phyloP scores from a whole-genome alignment of 441 rosid genomes.

The Mallotus japonicus region DNA sequence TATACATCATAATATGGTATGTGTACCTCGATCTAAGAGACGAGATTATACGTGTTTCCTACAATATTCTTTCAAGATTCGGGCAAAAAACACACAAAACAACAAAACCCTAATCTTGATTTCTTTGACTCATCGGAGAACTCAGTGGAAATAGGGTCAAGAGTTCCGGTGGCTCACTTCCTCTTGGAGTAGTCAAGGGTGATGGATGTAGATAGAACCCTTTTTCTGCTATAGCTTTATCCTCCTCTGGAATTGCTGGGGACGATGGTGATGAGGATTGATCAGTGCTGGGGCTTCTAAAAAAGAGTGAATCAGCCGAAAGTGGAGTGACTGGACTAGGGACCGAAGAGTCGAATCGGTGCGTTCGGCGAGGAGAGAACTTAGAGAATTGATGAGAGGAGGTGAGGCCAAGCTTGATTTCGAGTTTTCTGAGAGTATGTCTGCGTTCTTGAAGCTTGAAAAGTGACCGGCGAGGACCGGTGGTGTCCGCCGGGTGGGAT shows the following conservation, averaged over 20 bases:
- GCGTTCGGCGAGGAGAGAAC: neutral
- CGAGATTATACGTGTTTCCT: neutral
- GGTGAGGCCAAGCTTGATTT: constrained; percentile 40
- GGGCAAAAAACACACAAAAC: neutral
- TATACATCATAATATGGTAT: neutral
- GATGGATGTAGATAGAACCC: constrained; percentile 49
- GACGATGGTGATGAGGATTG: constrained; percentile 29
- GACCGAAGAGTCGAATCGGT: constrained; percentile 18
- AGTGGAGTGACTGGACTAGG: constrained; percentile 48
- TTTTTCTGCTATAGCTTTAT: constrained; percentile 39
- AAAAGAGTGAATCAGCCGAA: constrained; percentile 28
- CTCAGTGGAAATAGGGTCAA: constrained; percentile 49
- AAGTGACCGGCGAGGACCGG: constrained; percentile 38
- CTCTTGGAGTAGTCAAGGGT: constrained; percentile 43
- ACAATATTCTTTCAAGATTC: neutral
- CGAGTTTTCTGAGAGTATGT: constrained; percentile 41
- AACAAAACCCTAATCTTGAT: neutral
- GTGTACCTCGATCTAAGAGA: neutral
- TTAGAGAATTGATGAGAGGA: constrained; percentile 13
- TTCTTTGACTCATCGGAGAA: constrained; percentile 25
- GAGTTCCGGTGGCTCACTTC: constrained; percentile 45
- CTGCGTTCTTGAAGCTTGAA: constrained; percentile 62
- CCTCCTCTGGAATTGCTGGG: constrained; percentile 35
- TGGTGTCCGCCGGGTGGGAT: constrained; percentile 25
- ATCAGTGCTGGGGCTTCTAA: constrained; percentile 26